Evolutionary conservation across 345 rosid species (phyloP), one percentile per base, ranked within the genome.

Genomic region (Abelmoschus esculentus): DNA sequence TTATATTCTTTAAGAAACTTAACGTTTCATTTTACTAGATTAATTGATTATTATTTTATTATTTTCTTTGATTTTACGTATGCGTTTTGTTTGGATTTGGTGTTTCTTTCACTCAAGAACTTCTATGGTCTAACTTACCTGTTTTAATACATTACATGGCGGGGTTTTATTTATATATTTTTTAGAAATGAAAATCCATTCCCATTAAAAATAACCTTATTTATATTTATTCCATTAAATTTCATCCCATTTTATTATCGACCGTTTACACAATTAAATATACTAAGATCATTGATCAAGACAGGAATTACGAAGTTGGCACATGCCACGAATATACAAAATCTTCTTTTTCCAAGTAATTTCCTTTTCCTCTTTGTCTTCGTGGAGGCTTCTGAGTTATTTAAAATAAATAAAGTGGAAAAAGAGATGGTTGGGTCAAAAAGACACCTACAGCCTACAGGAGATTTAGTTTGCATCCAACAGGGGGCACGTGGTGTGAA

Each of bases 61-160:
- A 22, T 0, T 1, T 22, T 32, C 2, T 5, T 17, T 17, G 47
- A 2, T 1, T 7, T 9, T 4, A 53, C 7, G 11, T 14, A 18
- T 18, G 12, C 28, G 36, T 6, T 62, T 26, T 65, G 38, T 14
- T 62, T 73, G 47, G 58, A 69, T 72, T 6, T 86, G 57, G 75
- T 83, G 79, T 83, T 86, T 83, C 88, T 86, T 84, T 78, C 84
- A 81, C 87, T 76, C 86, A 76, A 82, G 64, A 80, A 75, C 75
- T 77, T 73, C 71, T 66, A 72, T 17, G 56, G 67, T 71, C 64
- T 55, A 69, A 79, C 73, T 76, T 34, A 80, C 69, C 70, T 64
- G 57, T 28, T 5, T 7, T 19, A 69, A 19, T 32, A 42, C 28
- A 29, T 53, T 8, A 18, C 46, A 61, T 49, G 9, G 0, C 26